phyloP scores from a whole-genome alignment of 2,329 filamentous ascomycete genomes.

The Metarhizium brunneum region DNA sequence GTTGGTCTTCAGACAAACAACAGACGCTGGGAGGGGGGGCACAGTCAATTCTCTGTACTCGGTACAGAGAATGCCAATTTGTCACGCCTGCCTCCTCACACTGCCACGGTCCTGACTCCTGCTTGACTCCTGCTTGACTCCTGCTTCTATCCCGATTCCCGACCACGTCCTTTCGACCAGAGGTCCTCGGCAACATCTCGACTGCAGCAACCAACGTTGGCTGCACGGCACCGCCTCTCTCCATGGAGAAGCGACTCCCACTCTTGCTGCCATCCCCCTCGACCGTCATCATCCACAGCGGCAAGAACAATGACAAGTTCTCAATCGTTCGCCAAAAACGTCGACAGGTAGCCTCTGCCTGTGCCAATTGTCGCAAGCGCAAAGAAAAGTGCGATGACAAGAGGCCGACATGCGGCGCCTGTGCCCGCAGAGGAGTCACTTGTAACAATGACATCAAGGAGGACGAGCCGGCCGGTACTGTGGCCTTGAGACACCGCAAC shows the following conservation, averaged over 20 bases:
- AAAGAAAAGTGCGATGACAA: conserved; percentile 7
- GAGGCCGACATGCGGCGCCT: conserved; percentile 5
- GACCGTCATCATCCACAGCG: neutral
- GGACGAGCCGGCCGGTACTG: neutral
- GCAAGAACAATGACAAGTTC: neutral
- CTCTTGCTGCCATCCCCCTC: conserved; percentile 1
- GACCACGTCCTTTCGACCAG: too few relatives aligned
- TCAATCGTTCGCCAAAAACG: conserved; percentile 3
- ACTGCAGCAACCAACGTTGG: neutral
- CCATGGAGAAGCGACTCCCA: neutral
- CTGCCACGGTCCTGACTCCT: too few relatives aligned
- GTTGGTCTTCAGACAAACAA: too few relatives aligned
- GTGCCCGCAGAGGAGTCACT: conserved; percentile 4
- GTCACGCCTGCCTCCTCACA: too few relatives aligned
- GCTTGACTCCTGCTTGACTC: too few relatives aligned
- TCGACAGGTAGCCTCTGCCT: conserved; percentile 4
- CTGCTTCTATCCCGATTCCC: too few relatives aligned
- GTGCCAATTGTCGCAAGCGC: conserved; percentile 5
- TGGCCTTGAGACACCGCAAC: conserved; percentile 3
- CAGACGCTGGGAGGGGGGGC: too few relatives aligned
- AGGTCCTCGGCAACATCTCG: neutral
- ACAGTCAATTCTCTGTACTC: too few relatives aligned
- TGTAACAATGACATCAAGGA: conserved; percentile 5
- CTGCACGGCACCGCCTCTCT: neutral
- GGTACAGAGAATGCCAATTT: too few relatives aligned